A percentile compares a stretch with the other conserved stretches of the same genome.
phyloP scores from a whole-genome alignment of 2,329 filamentous ascomycete species.

The Calonectria pteridis region DNA sequence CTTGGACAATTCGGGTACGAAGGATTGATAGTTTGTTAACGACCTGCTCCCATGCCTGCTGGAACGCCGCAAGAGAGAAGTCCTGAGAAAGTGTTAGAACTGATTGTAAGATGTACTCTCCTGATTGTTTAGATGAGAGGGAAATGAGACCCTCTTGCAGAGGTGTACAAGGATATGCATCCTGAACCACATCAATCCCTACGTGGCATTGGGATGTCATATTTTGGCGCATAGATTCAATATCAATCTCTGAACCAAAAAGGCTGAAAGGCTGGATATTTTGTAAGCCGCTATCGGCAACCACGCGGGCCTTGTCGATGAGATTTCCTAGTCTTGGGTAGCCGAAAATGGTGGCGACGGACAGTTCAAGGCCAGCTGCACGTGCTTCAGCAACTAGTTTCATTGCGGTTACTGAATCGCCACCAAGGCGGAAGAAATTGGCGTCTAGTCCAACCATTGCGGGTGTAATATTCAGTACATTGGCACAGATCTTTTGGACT shows the following conservation, averaged over 20 bases:
- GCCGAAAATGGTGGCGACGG: neutral
- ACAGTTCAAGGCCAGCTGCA: neutral
- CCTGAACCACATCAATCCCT: slow-evolving; percentile 32
- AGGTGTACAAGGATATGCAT: slow-evolving; percentile 51
- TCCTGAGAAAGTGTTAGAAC: slow-evolving; percentile 24
- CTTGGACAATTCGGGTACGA: slow-evolving; percentile 47
- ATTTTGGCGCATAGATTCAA: neutral
- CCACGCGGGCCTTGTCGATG: neutral
- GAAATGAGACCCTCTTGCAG: slow-evolving; percentile 52
- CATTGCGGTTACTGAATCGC: neutral
- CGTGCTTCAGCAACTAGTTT: neutral
- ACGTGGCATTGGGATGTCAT: neutral
- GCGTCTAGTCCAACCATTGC: neutral
- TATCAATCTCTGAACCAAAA: neutral
- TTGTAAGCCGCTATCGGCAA: neutral
- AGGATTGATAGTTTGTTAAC: slow-evolving; percentile 46
- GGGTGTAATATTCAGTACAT: neutral
- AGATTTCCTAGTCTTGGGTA: neutral
- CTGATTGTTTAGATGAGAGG: slow-evolving; percentile 37
- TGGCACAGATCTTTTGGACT: neutral
- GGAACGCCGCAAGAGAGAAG: slow-evolving; percentile 17
- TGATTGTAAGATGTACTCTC: slow-evolving; percentile 32
- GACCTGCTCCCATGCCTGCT: slow-evolving; percentile 28
- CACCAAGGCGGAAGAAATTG: neutral
- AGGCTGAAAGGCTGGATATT: neutral